These are phyloP conservation scores for Jamesozyma piceae DNA, from an alignment of 805 yeast species.

Conservation along the genomic window DNA sequence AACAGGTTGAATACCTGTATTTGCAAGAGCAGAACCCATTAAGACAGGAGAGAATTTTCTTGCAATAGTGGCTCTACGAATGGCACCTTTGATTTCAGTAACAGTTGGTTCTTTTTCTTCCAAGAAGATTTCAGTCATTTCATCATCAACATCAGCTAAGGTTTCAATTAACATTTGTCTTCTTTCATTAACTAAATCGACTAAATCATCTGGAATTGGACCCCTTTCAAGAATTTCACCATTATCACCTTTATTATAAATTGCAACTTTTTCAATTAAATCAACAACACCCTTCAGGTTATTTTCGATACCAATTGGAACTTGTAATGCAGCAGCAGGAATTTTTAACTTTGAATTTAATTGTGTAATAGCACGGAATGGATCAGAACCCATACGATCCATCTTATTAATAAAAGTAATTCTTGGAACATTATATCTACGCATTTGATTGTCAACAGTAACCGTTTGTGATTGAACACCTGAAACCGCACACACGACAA, in stretches of 20 bases:
- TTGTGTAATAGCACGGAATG: constrained; percentile 90
- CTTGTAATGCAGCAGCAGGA: constrained; percentile 96
- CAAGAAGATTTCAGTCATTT: constrained; percentile 83
- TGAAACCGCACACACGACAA: constrained; percentile 95
- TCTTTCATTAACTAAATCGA: constrained; percentile 80
- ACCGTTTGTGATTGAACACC: constrained; percentile 99
- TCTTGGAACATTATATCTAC: constrained; percentile 94
- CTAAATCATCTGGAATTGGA: constrained; percentile 70
- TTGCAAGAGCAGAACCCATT: constrained; percentile 98
- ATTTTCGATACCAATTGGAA: constrained; percentile 91
- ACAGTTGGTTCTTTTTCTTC: constrained; percentile 84
- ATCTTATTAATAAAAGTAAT: constrained; percentile 93
- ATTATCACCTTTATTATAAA: constrained; percentile 81
- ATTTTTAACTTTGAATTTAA: constrained; percentile 77
- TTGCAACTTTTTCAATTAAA: constrained; percentile 75
- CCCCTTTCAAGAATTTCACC: constrained; percentile 70
- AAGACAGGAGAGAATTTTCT: constrained; percentile 97
- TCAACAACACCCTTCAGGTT: constrained; percentile 83
- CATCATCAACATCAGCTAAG: constrained; percentile 96
- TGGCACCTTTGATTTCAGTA: constrained; percentile 78
- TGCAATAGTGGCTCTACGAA: constrained; percentile 90
- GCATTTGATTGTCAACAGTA: constrained; percentile 98
- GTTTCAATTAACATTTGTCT: constrained; percentile 81
- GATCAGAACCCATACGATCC: constrained; percentile 99
- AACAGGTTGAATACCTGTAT: constrained; percentile 91